phyloP scores from a whole-genome alignment of 169 alveolate genomes.

The Plasmodium falciparum region DNA sequence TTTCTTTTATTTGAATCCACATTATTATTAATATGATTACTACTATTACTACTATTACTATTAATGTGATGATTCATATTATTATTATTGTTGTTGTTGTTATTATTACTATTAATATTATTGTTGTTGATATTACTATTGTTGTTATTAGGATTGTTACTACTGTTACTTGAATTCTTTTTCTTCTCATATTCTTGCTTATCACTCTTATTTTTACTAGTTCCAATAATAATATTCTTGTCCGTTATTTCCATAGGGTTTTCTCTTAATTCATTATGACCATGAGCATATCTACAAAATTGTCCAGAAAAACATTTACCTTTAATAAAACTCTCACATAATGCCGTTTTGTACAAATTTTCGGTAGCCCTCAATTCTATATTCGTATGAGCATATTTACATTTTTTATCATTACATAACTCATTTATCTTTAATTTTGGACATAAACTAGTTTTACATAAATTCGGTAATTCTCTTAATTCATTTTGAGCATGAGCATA shows the following conservation, averaged over 20 bases:
- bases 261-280: slow-evolving; percentile 78
- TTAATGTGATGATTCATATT: not conserved
- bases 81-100: not conserved
- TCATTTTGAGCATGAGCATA: slow-evolving; percentile 81
- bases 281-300: slow-evolving; percentile 82
- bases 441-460: slow-evolving; percentile 79
- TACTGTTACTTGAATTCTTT: slow-evolving; percentile 8
- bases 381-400: slow-evolving; percentile 82
- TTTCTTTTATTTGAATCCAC: slow-evolving; percentile 19
- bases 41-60: not conserved
- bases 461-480: slow-evolving; percentile 80
- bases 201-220: slow-evolving; percentile 48
- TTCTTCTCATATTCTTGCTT: slow-evolving; percentile 44
- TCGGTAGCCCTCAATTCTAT: slow-evolving; percentile 82
- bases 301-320: slow-evolving; percentile 84
- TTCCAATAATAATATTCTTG: slow-evolving; percentile 67
- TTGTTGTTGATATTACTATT: not conserved
- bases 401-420: slow-evolving; percentile 74
- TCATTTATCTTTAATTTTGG: slow-evolving; percentile 77
- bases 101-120: not conserved
- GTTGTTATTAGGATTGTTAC: not conserved
- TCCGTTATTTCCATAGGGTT: slow-evolving; percentile 81
- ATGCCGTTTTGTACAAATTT: slow-evolving; percentile 80
- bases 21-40: slow-evolving; percentile 1
- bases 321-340: slow-evolving; percentile 81